Evolutionary conservation across 2,329 filamentous ascomycete genomes (phyloP), one percentile per base, ranked within the genome.

Genomic region (Dissoconium aciculare): DNA sequence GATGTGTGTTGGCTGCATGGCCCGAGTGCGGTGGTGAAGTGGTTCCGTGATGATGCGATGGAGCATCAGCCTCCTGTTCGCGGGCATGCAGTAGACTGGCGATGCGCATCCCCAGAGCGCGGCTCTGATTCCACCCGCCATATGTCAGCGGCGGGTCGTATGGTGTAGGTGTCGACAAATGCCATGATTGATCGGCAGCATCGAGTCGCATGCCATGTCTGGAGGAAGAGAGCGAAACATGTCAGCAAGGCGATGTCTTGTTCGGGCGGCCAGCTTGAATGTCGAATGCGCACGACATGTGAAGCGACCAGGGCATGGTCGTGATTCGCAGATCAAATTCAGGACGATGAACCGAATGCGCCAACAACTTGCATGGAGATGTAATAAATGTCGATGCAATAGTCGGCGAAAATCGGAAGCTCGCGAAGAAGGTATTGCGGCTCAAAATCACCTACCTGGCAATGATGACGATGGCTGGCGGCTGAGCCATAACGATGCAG

Each of bases 141-240:
- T 94, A 95, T 3, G 85, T 93, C 35, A 98, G 66, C 29, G 89
- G 89, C 42, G 89, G 82, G 43, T 98, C 87, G 63, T 95, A 98
- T 2, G 89, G 89, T 4, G 83, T 85, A 1, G 85, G 80, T 4
- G 89, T 93, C 16, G 80, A 79, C 32, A 93, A 68, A 55, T 94
- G 83, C 89, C 89, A 98, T 55, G 82, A 74, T 53, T 85, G 84
- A 64, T 98, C 85, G 39, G 85, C 84, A 33, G 83, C 83, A 55
- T 98, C 89, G 35, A 98, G 76, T 44, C 89, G 78, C 46, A 85
- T 81, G 50, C 89, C 89, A 57, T 98, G 89, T 58, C 89, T 76
- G 36, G 27, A 27, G 28, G 35, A 27, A 30, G 40, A 15, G 37
- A 16, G 17, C 17, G 11, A 39, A 13, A 14, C 12, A 30, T 13